Evolutionary conservation across 139 green algal species (phyloP), one percentile per base, ranked within the genome.

Genomic region (Eudorina sp.): DNA sequence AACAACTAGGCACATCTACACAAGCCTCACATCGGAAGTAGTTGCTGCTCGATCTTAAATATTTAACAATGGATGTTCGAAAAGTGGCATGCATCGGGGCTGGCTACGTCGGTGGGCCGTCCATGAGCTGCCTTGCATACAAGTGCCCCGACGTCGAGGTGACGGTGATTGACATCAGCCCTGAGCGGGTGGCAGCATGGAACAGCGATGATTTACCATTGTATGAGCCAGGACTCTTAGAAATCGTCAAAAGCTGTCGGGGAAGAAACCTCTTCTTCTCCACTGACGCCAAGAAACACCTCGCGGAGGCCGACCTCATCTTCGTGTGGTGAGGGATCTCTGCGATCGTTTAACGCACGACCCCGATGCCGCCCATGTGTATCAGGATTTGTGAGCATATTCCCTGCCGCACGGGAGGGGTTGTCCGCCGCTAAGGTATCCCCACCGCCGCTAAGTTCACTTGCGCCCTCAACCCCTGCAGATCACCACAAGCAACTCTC

Each of bases 171-270:
- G 94, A 96, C 88, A 93, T 96, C 41, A 86, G 80, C 45, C 58
- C 68, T 6, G 80, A 89, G 3, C 79, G 79, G 36, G 83, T 90
- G 27, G 46, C 53, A 38, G 97, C 97, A 4, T 99, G 97, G 97
- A 99, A 99, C 93, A 96, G 92, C 55, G 96, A 98, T 66, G 92
- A 95, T 19, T 92, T 99, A 55, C 98, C 98, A 27, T 99, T 99
- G 89, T 99, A 98, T 72, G 98, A 99, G 91, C 98, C 98, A 7
- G 96, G 98, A 14, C 93, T 99, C 7, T 76, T 96, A 0, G 97
- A 99, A 58, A 95, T 99, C 25, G 97, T 99, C 0, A 90, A 95
- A 58, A 90, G 81, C 58, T 86, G 64, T 25, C 90, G 97, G 5
- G 95, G 94, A 18, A 91, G 91, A 43, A 99, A 99, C 92, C 92